These are phyloP conservation scores for Thymus mandschuricus DNA, from an alignment of 257 asterid genomes.

Conservation along the genomic window DNA sequence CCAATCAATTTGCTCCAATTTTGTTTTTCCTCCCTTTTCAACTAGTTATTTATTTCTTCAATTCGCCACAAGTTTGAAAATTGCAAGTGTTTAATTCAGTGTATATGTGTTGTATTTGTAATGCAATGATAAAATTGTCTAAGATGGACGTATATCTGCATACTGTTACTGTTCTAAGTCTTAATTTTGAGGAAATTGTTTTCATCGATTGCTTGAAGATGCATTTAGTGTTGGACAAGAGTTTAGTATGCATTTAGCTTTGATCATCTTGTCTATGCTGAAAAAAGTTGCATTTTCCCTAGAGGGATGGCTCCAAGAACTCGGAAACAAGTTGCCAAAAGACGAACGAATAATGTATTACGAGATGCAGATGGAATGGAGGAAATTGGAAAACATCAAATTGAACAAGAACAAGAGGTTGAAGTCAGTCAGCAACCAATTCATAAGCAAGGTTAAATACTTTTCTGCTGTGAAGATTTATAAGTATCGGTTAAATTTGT, in stretches of 20 bases:
- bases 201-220: background rate
- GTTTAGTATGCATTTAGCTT: background rate
- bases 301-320: slow-evolving; percentile 20
- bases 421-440: slow-evolving; percentile 1
- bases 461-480: background rate
- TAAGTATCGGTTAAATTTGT: background rate
- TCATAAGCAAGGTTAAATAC: slow-evolving; percentile 3
- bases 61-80: background rate
- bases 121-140: background rate
- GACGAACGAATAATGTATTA: background rate
- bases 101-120: too few species aligned
- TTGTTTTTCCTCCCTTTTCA: background rate
- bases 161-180: background rate
- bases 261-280: background rate
- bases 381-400: background rate
- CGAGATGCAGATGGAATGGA: background rate
- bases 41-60: background rate
- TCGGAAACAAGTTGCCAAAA: background rate
- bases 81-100: background rate
- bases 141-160: background rate
- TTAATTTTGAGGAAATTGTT: background rate
- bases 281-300: background rate
- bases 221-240: background rate
- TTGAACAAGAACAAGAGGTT: background rate
- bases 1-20: background rate